A percentile compares a stretch with the other conserved stretches of the same genome.
Conservation (phyloP, 2,329 filamentous ascomycete species). For the Fusarium sp. region DNA sequence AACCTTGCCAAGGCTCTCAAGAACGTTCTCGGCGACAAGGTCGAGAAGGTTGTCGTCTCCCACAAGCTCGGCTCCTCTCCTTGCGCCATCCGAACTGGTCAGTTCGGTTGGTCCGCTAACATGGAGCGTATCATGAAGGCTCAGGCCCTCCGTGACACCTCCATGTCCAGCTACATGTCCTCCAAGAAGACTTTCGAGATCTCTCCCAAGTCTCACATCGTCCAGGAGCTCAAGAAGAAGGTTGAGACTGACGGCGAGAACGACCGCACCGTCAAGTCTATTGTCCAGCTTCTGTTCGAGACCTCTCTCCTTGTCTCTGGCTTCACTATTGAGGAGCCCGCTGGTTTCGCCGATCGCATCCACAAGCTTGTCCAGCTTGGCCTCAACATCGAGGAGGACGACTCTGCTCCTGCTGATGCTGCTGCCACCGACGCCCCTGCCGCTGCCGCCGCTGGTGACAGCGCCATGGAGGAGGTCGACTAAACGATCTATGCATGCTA, state of each 20-base stretch:
- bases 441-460: constrained; percentile 77
- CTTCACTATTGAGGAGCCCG: constrained; percentile 99
- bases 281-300: constrained; percentile 98
- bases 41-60: constrained; percentile 99
- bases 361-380: constrained; percentile 99
- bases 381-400: constrained; percentile 95
- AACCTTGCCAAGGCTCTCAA: constrained; percentile 94
- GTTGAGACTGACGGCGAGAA: constrained; percentile 97
- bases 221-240: constrained; percentile 99
- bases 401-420: constrained; percentile 74
- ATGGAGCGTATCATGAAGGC: constrained; percentile 99
- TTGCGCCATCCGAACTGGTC: constrained; percentile 98
- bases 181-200: constrained; percentile 99
- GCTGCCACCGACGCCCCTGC: constrained; percentile 67
- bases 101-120: constrained; percentile 99
- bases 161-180: constrained; percentile 99
- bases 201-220: constrained; percentile 96
- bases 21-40: constrained; percentile 99
- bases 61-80: constrained; percentile 96
- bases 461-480: constrained; percentile 99
- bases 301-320: constrained; percentile 98
- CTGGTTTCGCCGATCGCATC: constrained; percentile 97
- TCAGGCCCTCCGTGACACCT: constrained; percentile 98
- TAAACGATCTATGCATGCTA: constrained; percentile 63
- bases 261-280: constrained; percentile 99